Evolutionary conservation across 2,329 filamentous ascomycete genomes (phyloP).

Genomic region (Mollisia scopiformis): DNA sequence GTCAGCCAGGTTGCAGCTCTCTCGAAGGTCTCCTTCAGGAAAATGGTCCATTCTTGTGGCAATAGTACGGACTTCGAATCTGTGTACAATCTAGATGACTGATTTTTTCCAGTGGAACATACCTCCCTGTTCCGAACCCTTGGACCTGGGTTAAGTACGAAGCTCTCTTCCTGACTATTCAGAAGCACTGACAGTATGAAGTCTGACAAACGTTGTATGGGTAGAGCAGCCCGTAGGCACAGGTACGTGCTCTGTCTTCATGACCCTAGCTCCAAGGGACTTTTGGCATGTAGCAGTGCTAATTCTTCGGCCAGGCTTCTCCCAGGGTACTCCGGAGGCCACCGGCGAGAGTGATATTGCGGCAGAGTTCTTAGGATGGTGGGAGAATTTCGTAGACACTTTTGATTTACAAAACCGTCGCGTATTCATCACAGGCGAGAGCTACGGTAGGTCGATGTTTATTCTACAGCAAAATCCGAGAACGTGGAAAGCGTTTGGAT

Average conservation of each 20-base stretch:
- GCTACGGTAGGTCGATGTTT: too few relatives aligned
- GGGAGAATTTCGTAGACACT: slow-evolving; percentile 74
- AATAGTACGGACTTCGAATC: slow-evolving; percentile 41
- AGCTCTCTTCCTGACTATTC: too few relatives aligned
- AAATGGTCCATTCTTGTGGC: slow-evolving; percentile 75
- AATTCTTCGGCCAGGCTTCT: too few relatives aligned
- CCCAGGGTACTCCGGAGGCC: slow-evolving; percentile 54
- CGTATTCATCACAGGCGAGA: slow-evolving; percentile 68
- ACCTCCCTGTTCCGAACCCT: slow-evolving; percentile 38
- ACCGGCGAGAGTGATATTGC: slow-evolving; percentile 69
- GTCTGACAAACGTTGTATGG: slow-evolving; percentile 36
- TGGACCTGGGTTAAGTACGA: slow-evolving; percentile 28
- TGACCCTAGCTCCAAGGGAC: too few relatives aligned
- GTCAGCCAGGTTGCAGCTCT: slow-evolving; percentile 60
- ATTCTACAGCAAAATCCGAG: too few relatives aligned
- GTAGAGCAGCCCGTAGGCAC: slow-evolving; percentile 37
- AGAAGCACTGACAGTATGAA: background rate
- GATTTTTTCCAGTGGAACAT: slow-evolving; percentile 54
- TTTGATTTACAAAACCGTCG: slow-evolving; percentile 70
- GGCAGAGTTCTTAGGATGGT: slow-evolving; percentile 76
- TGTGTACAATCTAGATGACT: too few relatives aligned
- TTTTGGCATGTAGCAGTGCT: too few relatives aligned
- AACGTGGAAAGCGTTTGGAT: too few relatives aligned
- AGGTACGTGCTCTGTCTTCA: too few relatives aligned
- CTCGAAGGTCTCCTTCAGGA: slow-evolving; percentile 74